Evolutionary conservation across 75 land plant species (phyloP), one percentile per base, ranked within the genome.

Genomic region (Sequoia sempervirens): DNA sequence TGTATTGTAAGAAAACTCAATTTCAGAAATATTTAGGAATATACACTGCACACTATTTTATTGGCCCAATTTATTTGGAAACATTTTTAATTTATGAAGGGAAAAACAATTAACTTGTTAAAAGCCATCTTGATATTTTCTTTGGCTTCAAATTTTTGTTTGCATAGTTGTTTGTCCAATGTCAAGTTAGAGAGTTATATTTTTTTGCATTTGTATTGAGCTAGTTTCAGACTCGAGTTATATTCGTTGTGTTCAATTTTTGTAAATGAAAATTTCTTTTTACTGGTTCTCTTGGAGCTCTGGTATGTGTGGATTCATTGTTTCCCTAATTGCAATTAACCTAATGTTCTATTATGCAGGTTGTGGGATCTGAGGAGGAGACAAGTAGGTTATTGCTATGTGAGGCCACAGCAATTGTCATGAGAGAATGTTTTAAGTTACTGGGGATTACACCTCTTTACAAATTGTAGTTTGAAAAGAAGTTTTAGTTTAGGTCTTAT

Each of bases 391-490:
- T 96, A 56, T 80, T 96, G 79, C 74, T 95, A 7, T 96, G 99
- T 36, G 87, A 87, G 20, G 95, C 97, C 4, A 93, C 99, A 20
- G 97, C 94, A 10, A 84, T 90, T n/a, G 91, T 96, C 38, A 96
- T 96, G 99, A 85, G 95, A 47, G 87, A 92, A 74, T 96, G 97
- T 84, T 96, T 96, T 85, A 50, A 88, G 82, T 87, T 95, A 73
- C 95, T 97, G 2, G 99, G 99, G 14, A 93, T 97, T 56, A 90
- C 87, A 12, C 99, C 99, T 50, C 92, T 97, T 20, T 90, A 95
- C 89, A 91, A 91, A 74, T 84, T 97, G 79, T 97, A 84, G 81
- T 87, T 32, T 32, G 12, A 43, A 46, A 46, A 53, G 54, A 14
- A 12, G 2, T 54, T 3, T 26, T 13, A 70, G n/a, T 61, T 5